These are phyloP conservation scores for Neofusicoccum sp. DNA, from an alignment of 2,329 filamentous ascomycete species.

Conservation along the genomic window DNA sequence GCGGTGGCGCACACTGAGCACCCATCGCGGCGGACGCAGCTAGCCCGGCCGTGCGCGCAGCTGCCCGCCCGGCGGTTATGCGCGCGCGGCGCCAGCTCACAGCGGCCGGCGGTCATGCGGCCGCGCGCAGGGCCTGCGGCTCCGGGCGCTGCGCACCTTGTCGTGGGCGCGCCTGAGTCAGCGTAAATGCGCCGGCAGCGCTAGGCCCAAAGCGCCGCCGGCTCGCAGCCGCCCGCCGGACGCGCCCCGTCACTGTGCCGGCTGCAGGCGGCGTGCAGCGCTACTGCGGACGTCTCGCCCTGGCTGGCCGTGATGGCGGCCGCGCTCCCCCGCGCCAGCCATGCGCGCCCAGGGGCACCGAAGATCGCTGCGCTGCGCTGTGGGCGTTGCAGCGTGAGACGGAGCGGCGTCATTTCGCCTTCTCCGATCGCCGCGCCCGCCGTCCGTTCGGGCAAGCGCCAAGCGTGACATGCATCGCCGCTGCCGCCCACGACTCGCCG, in stretches of 20 bases:
- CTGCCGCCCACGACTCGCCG: slow-evolving; percentile 1
- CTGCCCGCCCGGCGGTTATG: neutral
- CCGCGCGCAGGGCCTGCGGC: neutral
- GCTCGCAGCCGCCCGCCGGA: slow-evolving; percentile 1
- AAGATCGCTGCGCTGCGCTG: neutral
- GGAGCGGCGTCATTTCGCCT: slow-evolving; percentile 10
- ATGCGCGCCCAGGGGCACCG: neutral
- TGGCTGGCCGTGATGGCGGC: too few relatives aligned
- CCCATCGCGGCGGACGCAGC: slow-evolving; percentile 5
- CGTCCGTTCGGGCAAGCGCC: slow-evolving; percentile 10
- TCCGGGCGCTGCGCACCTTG: too few relatives aligned
- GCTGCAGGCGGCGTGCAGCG: slow-evolving; percentile 1
- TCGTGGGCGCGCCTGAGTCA: slow-evolving; percentile 2
- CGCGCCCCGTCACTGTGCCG: slow-evolving; percentile 15
- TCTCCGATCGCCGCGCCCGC: slow-evolving; percentile 1
- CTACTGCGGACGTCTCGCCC: neutral
- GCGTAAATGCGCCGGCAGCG: slow-evolving; percentile 11
- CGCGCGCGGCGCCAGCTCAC: neutral
- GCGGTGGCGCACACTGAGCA: slow-evolving; percentile 12
- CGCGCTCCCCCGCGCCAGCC: too few relatives aligned
- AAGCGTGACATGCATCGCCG: slow-evolving; percentile 1
- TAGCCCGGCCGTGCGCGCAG: neutral
- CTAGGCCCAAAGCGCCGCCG: neutral
- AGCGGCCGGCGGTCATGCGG: neutral
- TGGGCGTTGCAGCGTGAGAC: neutral